Percentiles rank a stretch among this genome's conserved stretches.
Conservation (phyloP, 108 stramenopile species). For the Pseudonitzschia delicatissima region DNA sequence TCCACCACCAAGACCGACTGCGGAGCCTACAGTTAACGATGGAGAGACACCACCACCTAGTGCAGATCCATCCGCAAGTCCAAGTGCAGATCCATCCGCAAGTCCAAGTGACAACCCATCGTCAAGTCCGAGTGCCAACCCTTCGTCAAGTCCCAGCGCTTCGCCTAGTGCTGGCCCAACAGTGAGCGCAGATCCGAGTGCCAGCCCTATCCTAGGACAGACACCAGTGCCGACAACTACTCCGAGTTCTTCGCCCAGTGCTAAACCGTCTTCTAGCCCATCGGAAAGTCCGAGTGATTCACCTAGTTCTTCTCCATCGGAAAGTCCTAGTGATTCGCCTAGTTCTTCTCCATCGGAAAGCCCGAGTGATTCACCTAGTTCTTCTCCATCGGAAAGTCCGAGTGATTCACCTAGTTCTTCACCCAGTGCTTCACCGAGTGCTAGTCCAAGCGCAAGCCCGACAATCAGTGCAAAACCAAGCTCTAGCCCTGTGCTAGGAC, state of each 20-base stretch:
- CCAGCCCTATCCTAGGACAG: conserved; percentile 6
- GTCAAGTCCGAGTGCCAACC: neutral
- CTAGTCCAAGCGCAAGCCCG: neutral
- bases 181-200: neutral
- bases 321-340: neutral
- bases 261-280: neutral
- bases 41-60: neutral
- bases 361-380: neutral
- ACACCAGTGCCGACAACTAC: no score
- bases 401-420: neutral
- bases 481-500: no score
- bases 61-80: neutral
- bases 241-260: no score
- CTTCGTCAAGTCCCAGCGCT: neutral
- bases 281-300: neutral
- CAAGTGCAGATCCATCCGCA: neutral
- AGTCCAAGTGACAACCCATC: neutral
- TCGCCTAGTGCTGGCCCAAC: neutral
- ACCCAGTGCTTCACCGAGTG: neutral
- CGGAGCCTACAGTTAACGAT: no score
- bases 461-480: conserved; percentile 3
- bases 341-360: neutral
- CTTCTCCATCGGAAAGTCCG: neutral
- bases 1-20: no score
- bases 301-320: neutral